Conservation (phyloP, 257 asterid genomes). For the Salvia rosmarinus region DNA sequence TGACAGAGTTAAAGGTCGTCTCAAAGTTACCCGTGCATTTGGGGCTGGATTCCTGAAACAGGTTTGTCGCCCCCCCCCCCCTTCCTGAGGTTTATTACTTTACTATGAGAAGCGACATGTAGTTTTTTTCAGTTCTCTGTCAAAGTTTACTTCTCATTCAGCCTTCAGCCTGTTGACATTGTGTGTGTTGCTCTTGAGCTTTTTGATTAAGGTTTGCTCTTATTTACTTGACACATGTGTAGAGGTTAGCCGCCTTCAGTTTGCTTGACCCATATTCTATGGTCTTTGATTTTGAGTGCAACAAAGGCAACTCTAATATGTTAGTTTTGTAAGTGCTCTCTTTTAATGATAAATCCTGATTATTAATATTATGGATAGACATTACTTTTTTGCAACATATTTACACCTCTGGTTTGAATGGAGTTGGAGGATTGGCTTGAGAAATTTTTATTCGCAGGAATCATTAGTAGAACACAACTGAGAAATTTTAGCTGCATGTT, state of each 20-base stretch:
- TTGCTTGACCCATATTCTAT: not conserved
- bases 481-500: slow-evolving; percentile 4
- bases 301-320: not conserved
- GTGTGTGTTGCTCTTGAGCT: slow-evolving; percentile 18
- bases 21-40: slow-evolving; percentile 97
- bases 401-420: not conserved
- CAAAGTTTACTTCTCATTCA: slow-evolving; percentile 3
- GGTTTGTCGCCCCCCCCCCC: slow-evolving; percentile 46
- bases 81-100: not conserved
- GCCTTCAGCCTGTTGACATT: slow-evolving; percentile 17
- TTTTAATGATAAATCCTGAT: not conserved
- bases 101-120: not conserved
- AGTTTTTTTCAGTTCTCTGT: slow-evolving; percentile 1
- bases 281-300: slow-evolving; percentile 6
- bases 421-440: slow-evolving; percentile 21
- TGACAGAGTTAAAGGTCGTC: slow-evolving; percentile 94
- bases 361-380: not conserved
- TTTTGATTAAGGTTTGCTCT: not conserved
- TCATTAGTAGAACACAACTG: slow-evolving; percentile 1
- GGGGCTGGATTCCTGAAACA: slow-evolving; percentile 98
- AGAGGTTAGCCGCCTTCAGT: slow-evolving; percentile 13
- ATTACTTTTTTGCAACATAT: not conserved
- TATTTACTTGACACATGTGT: slow-evolving; percentile 14
- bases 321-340: not conserved
- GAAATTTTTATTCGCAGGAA: slow-evolving; percentile 13